Evolutionary conservation across 2,329 filamentous ascomycete species (phyloP).

Genomic region (Ascochyta fabae): DNA sequence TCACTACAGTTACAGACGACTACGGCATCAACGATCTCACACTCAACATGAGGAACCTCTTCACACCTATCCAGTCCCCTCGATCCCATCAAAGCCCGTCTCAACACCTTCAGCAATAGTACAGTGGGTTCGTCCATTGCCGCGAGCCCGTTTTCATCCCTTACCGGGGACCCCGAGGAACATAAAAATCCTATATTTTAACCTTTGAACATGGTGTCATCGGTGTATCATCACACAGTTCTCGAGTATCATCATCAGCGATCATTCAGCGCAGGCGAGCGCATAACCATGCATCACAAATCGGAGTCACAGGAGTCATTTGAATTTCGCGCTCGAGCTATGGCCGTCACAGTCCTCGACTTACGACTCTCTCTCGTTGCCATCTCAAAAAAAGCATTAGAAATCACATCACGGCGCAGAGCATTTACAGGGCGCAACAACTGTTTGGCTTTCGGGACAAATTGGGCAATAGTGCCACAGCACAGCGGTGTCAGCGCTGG

Average conservation of each 20-base stretch:
- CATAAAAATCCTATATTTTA: slow-evolving; percentile 13
- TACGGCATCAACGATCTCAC: slow-evolving; percentile 70
- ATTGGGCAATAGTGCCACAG: slow-evolving; percentile 19
- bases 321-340: slow-evolving; percentile 16
- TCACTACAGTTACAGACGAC: slow-evolving; percentile 71
- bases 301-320: slow-evolving; percentile 36
- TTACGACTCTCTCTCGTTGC: slow-evolving; percentile 29
- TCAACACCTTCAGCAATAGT: slow-evolving; percentile 2
- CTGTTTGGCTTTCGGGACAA: slow-evolving; percentile 17
- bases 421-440: slow-evolving; percentile 44
- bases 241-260: slow-evolving; percentile 20
- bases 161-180: slow-evolving; percentile 1
- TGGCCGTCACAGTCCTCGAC: slow-evolving; percentile 27
- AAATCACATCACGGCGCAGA: slow-evolving; percentile 38
- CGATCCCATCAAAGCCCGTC: slow-evolving; percentile 8
- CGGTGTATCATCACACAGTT: slow-evolving; percentile 30
- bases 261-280: slow-evolving; percentile 24
- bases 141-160: slow-evolving; percentile 1
- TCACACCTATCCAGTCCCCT: slow-evolving; percentile 61
- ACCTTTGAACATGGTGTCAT: slow-evolving; percentile 26
- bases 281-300: slow-evolving; percentile 37
- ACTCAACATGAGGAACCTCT: slow-evolving; percentile 74
- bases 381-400: slow-evolving; percentile 46
- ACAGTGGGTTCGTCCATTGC: not conserved
- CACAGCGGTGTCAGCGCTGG: slow-evolving; percentile 20